phyloP scores from a whole-genome alignment of 805 yeast genomes.

The Tanozyma kutaoensis region DNA sequence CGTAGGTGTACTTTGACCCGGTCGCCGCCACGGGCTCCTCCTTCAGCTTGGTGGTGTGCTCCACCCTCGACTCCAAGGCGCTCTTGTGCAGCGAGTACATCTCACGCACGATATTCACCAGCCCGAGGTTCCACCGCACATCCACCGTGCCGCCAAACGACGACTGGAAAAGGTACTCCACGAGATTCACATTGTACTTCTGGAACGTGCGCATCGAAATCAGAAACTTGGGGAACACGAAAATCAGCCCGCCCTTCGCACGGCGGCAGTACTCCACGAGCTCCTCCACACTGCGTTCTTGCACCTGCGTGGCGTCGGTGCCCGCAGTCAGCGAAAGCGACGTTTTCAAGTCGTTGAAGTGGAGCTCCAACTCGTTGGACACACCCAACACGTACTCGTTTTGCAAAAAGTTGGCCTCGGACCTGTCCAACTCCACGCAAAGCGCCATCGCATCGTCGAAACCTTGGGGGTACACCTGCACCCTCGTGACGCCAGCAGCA shows the following conservation, averaged over 20 bases:
- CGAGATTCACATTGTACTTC: slow-evolving; percentile 30
- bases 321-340: slow-evolving; percentile 51
- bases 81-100: slow-evolving; percentile 83
- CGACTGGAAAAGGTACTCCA: slow-evolving; percentile 59
- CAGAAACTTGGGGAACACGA: slow-evolving; percentile 63
- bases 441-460: slow-evolving; percentile 68
- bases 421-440: slow-evolving; percentile 41
- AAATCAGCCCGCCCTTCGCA: slow-evolving; percentile 70
- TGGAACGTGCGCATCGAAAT: slow-evolving; percentile 72
- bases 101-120: slow-evolving; percentile 78
- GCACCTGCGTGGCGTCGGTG: slow-evolving; percentile 35
- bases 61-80: slow-evolving; percentile 49
- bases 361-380: slow-evolving; percentile 46
- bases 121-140: slow-evolving; percentile 87
- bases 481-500: slow-evolving; percentile 36
- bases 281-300: slow-evolving; percentile 22
- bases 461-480: slow-evolving; percentile 75
- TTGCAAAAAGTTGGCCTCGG: slow-evolving; percentile 40
- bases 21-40: slow-evolving; percentile 14
- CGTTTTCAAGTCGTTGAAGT: slow-evolving; percentile 48
- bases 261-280: slow-evolving; percentile 42
- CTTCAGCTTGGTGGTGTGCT: slow-evolving; percentile 16
- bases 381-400: slow-evolving; percentile 29
- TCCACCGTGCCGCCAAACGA: slow-evolving; percentile 84
- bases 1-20: slow-evolving; percentile 35